Conservation (phyloP, 768 basidiomycete genomes). For the Termitomyces sp. region DNA sequence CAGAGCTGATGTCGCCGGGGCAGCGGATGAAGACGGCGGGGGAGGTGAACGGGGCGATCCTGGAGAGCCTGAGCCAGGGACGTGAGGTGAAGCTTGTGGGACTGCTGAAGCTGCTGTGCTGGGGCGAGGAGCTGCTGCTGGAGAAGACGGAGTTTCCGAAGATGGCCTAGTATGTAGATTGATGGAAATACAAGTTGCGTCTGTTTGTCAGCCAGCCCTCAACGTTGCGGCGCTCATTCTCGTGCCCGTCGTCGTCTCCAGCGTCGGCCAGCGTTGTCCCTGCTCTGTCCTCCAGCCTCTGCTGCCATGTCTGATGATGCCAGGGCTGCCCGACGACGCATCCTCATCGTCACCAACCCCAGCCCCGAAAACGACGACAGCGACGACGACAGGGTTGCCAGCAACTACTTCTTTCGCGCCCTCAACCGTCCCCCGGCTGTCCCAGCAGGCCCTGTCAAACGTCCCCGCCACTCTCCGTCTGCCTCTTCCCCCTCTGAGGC, state of each 20-base stretch:
- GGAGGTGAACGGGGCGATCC: slow-evolving; percentile 92
- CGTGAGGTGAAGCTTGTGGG: slow-evolving; percentile 87
- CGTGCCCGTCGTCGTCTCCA: background rate
- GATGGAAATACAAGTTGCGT: slow-evolving; percentile 1
- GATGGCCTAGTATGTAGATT: slow-evolving; percentile 32
- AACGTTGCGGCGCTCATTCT: slow-evolving; percentile 4
- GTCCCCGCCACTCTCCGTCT: slow-evolving; percentile 32
- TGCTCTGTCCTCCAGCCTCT: background rate
- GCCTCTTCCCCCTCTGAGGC: slow-evolving; percentile 63
- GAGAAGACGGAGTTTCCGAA: slow-evolving; percentile 80
- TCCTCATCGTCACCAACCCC: slow-evolving; percentile 60
- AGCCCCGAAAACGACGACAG: slow-evolving; percentile 37
- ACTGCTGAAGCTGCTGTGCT: slow-evolving; percentile 76
- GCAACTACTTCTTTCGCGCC: background rate
- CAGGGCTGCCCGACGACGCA: slow-evolving; percentile 30
- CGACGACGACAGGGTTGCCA: background rate
- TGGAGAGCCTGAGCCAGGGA: slow-evolving; percentile 88
- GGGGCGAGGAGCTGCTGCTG: slow-evolving; percentile 80
- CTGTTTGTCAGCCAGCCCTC: slow-evolving; percentile 9
- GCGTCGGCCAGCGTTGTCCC: background rate
- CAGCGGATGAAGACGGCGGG: slow-evolving; percentile 94
- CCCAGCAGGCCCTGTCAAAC: slow-evolving; percentile 23
- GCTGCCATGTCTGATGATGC: slow-evolving; percentile 57
- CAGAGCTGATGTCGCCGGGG: slow-evolving; percentile 75
- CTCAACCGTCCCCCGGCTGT: slow-evolving; percentile 7